Base-by-base conservation (phyloP, 106 monocot genomes). In the Triglochin maritima region DNA sequence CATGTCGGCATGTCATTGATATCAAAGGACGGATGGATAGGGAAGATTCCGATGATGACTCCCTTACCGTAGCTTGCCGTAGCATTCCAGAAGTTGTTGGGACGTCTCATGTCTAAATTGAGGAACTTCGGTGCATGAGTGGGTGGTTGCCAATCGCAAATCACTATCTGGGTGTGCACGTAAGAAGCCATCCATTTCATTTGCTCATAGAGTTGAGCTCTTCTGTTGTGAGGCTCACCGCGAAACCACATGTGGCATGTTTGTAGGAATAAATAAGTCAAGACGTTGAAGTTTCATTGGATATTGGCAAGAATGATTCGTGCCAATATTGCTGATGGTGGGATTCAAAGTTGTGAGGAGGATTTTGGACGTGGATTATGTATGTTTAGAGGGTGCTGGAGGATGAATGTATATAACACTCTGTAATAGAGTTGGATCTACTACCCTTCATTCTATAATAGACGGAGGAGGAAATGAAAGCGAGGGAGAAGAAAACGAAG, bases 91-190 rank as follows among this genome's bases (percentile, higher is more conserved):
- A 59, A 4, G 0, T 67, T 72, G 41, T 10, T 6, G 2, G n/a
- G n/a, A n/a, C 56, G 13, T 2, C 4, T 10, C 4, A 2, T n/a
- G 1, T 50, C 3, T 6, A 81, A 42, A 1, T 77, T 79, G 0
- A 90, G 56, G 64, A 90, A 78, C 3, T 3, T 14, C 7, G 79
- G 88, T 3, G n/a, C n/a, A n/a, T n/a, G 86, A 74, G 74, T 81
- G 59, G 2, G 89, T 89, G 42, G 89, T 89, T n/a, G 45, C 56
- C 54, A 78, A 69, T 5, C 14, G n/a, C n/a, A 73, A 43, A 17
- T 7, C 7, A 16, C 15, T 16, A n/a, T 74, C 67, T 0, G 59
- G 75, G 46, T 64, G n/a, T 11, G 75, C 80, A 2, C 50, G 13
- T 9, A 82, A 6, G 78, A 85, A 78, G 11, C 85, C 84, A 6